Evolutionary conservation across 2,329 filamentous ascomycete species (phyloP), one percentile per base, ranked within the genome.

Genomic region (Talaromyces funiculosus): DNA sequence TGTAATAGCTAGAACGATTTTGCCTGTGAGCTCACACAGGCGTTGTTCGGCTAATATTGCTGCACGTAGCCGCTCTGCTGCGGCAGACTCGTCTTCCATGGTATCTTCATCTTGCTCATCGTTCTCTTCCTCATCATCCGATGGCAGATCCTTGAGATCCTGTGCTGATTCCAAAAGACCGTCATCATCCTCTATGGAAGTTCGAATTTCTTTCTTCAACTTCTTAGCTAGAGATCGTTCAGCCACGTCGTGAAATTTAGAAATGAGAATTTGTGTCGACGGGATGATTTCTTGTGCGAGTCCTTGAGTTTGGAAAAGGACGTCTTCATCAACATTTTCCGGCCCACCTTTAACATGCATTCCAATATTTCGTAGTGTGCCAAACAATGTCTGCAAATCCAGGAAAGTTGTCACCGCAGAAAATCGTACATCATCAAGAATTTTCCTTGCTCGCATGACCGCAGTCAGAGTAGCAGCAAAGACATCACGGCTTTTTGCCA

Each of bases 21-120:
- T 95, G 64, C 86, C 88, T 0, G 92, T 87, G 26, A 97, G 80
- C 67, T 93, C 89, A 74, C 93, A 97, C 0, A 97, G 82, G 20
- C 87, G 85, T 71, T 93, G 89, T 74, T 97, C 94, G 0, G 91
- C 86, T 61, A 92, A 82, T 35, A 97, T 82, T 60, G 86, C 84
- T 40, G 83, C 82, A 53, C 86, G 82, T 65, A 85, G 79, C 61
- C 84, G 82, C 68, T 89, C 73, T n/a, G 68, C 70, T n/a, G 60
- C 65, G 4, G 71, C 67, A 2, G 74, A 72, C 31, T 71, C 68
- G 57, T 74, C 63, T 53, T 67, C 67, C 22, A 60, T 63, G 7
- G 65, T 67, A 54, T 67, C 61, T 49, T 85, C 81, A 22, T 86
- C 82, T 18, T 85, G 78, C 2, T 79, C 78, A 4, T 83, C 80